These are phyloP conservation scores for Mucor irregularis DNA, from an alignment of 371 early-diverging fungal genomes.

Conservation along the genomic window DNA sequence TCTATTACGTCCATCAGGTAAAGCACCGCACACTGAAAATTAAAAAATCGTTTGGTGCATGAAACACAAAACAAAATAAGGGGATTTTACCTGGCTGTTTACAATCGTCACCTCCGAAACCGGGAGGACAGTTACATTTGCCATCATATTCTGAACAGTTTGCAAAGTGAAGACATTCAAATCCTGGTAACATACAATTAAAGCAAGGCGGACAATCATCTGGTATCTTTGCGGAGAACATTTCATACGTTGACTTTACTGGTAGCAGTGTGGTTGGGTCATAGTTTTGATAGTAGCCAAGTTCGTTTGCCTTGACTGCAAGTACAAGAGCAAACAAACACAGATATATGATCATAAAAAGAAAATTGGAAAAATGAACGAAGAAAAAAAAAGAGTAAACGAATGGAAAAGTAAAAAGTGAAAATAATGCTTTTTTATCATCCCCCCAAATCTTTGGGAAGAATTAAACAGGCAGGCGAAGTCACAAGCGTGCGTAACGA, in stretches of 20 bases:
- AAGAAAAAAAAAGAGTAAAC: not conserved
- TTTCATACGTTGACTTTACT: constrained; percentile 5
- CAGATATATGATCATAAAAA: not conserved
- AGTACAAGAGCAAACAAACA: not conserved
- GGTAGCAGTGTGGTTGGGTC: not conserved
- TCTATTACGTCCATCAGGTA: constrained; percentile 68
- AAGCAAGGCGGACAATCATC: constrained; percentile 83
- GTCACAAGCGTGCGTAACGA: no score
- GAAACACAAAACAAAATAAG: not conserved
- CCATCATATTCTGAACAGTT: constrained; percentile 80
- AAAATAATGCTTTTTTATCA: no score
- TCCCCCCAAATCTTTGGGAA: no score
- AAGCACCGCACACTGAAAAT: constrained; percentile 62
- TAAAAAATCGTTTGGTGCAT: not conserved
- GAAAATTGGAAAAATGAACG: not conserved
- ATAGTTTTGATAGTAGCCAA: no score
- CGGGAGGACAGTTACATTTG: constrained; percentile 81
- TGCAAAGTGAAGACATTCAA: constrained; percentile 79
- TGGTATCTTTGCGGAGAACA: not conserved
- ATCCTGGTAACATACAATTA: constrained; percentile 76
- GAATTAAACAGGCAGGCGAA: no score
- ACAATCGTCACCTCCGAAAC: constrained; percentile 93
- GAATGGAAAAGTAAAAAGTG: no score
- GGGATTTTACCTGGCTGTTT: constrained; percentile 64
- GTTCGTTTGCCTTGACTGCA: not conserved